These are phyloP conservation scores for Aspergillus funiculosus DNA, from an alignment of 495 filamentous ascomycete genomes.

Conservation along the genomic window DNA sequence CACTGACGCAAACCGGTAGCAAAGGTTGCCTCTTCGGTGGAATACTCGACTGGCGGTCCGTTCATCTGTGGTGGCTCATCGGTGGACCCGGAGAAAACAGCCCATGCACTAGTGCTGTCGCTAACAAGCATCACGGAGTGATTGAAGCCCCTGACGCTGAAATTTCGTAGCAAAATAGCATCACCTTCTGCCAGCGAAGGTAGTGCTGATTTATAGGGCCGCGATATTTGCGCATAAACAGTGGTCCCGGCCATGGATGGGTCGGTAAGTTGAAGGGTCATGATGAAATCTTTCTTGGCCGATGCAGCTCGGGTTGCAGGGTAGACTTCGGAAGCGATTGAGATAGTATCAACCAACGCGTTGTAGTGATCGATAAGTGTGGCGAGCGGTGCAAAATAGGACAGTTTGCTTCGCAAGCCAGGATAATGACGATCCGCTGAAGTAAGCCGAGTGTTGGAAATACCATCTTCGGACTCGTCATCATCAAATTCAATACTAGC, in stretches of 20 bases:
- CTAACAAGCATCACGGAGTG: slow-evolving; percentile 44
- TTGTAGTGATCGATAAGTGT: slow-evolving; percentile 52
- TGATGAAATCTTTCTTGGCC: slow-evolving; percentile 63
- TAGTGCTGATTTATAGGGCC: slow-evolving; percentile 64
- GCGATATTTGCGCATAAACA: slow-evolving; percentile 60
- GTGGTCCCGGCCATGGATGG: slow-evolving; percentile 44
- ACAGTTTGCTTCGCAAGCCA: slow-evolving; percentile 55
- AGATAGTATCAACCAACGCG: slow-evolving; percentile 59
- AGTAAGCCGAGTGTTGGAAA: slow-evolving; percentile 14
- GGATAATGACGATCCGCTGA: slow-evolving; percentile 31
- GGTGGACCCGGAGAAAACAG: slow-evolving; percentile 45
- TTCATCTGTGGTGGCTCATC: slow-evolving; percentile 44
- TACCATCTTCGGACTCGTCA: slow-evolving; percentile 2
- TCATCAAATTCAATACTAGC: slow-evolving; percentile 16
- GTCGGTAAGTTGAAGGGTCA: slow-evolving; percentile 67
- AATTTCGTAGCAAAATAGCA: slow-evolving; percentile 67
- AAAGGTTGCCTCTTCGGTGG: slow-evolving; percentile 51
- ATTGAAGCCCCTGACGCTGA: slow-evolving; percentile 55
- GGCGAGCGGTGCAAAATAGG: slow-evolving; percentile 65
- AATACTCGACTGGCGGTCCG: slow-evolving; percentile 63
- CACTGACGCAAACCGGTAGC: slow-evolving; percentile 47
- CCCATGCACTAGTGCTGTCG: slow-evolving; percentile 56
- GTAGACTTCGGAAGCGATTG: slow-evolving; percentile 54
- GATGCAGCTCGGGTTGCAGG: slow-evolving; percentile 54
- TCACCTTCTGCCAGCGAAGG: slow-evolving; percentile 66